A percentile compares a stretch with the other conserved stretches of the same genome.
Conservation (phyloP, 257 asterid genomes). For the Nyctanthes arbortristis region DNA sequence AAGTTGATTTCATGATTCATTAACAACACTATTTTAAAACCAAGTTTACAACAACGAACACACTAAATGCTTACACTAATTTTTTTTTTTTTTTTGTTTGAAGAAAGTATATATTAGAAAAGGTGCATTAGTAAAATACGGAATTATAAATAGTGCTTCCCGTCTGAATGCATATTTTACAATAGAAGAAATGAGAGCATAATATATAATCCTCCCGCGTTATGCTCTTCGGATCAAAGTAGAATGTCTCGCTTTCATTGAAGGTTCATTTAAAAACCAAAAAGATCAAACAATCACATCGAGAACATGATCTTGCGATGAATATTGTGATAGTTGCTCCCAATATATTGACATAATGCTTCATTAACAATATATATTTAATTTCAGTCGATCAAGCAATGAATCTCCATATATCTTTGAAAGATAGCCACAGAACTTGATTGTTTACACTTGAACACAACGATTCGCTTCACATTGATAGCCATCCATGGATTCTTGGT, state of each 20-base stretch:
- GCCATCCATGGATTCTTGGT: constrained; percentile 45
- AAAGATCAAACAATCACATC: constrained; percentile 42
- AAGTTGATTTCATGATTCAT: too few species aligned
- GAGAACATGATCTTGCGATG: constrained; percentile 38
- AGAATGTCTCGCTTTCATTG: constrained; percentile 34
- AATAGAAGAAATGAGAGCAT: constrained; percentile 50
- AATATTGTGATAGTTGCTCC: constrained; percentile 22
- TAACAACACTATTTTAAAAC: too few species aligned
- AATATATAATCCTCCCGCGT: constrained; percentile 59
- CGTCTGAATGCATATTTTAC: constrained; percentile 39
- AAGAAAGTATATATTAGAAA: too few species aligned
- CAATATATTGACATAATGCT: constrained; percentile 39
- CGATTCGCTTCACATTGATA: constrained; percentile 31
- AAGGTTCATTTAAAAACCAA: constrained; percentile 49
- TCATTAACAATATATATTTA: constrained; percentile 36
- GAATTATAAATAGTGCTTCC: too few species aligned
- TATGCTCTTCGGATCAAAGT: constrained; percentile 50
- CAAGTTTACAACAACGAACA: too few species aligned
- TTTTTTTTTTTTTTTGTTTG: too few species aligned
- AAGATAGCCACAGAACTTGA: constrained; percentile 32
- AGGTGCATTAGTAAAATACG: too few species aligned
- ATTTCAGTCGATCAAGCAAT: constrained; percentile 39
- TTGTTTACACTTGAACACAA: constrained; percentile 29
- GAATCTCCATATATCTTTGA: constrained; percentile 37
- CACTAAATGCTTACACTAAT: too few species aligned